Percentiles rank a stretch among this genome's conserved stretches.
Conservation (phyloP, 306 rosid genomes). For the Sindora glabra region DNA sequence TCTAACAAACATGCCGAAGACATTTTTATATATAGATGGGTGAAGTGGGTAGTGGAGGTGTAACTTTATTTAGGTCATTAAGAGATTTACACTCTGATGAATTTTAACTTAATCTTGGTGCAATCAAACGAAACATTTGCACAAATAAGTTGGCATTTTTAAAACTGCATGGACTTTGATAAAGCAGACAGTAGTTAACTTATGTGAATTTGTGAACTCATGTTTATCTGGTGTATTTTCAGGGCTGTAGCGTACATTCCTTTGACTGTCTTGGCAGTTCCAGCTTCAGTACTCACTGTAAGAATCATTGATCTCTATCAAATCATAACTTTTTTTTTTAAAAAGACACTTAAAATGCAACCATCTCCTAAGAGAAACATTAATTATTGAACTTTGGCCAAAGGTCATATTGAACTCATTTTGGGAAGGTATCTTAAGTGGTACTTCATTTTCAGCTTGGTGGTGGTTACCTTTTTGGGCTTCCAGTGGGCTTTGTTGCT, state of each 20-base stretch:
- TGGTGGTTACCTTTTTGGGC: slow-evolving; percentile 96
- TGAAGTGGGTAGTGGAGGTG: not conserved
- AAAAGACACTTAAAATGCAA: no score
- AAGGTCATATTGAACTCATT: no score
- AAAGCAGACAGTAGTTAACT: not conserved
- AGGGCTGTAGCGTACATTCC: slow-evolving; percentile 97
- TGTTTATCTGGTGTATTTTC: slow-evolving; percentile 18
- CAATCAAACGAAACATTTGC: not conserved
- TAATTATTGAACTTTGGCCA: no score
- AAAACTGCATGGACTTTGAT: not conserved
- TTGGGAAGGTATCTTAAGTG: slow-evolving; percentile 1
- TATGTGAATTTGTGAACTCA: slow-evolving; percentile 1
- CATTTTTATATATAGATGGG: no score
- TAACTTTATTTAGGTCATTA: not conserved
- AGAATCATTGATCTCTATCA: slow-evolving; percentile 15
- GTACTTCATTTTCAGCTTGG: slow-evolving; percentile 65
- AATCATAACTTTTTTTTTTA: no score
- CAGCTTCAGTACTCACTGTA: slow-evolving; percentile 94
- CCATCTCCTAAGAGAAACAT: no score
- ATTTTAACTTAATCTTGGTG: not conserved
- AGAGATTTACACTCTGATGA: not conserved
- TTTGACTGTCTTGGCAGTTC: slow-evolving; percentile 91
- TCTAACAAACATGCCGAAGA: not conserved
- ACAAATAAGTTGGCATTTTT: not conserved
- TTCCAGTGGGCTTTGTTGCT: slow-evolving; percentile 85